Evolutionary conservation across 1,284 basidiomycete species (phyloP), one percentile per base, ranked within the genome.

Genomic region (Fomitopsis schrenkii): DNA sequence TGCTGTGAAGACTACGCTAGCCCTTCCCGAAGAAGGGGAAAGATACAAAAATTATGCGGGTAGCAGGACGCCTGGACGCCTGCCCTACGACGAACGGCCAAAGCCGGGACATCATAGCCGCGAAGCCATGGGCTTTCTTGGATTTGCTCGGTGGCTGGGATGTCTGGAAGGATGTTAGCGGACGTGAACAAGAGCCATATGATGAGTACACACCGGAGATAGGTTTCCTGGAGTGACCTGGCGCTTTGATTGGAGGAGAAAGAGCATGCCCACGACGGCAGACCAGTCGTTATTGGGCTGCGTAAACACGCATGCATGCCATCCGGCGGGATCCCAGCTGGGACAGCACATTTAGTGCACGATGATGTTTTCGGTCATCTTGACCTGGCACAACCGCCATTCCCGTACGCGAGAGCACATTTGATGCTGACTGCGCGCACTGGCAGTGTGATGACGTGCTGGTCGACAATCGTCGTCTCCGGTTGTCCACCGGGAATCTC

Each of bases 1-100:
- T 22, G 2, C 2, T 22, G 22, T 1, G 22, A 22, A 22, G 17
- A 63, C 58, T 48, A 30, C 26, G 40, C 6, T 28, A 46, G 30
- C 52, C 63, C 70, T 69, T 68, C 72, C 50, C 71, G 64, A 74
- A 70, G 71, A 69, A 70, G 67, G 65, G 58, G 52, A 53, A 55
- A 59, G 4, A 53, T 61, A 65, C 63, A 74, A 74, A 74, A 71
- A 72, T 73, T 72, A 55, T 62, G 68, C 68, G 67, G 66, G 63
- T 57, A 54, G 52, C 52, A 59, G 19, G 52, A 30, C 56, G 30
- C 19, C 44, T 46, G 52, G 19, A 62, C 46, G 60, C 57, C 48
- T 52, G 22, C 44, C 48, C 28, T 40, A 42, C 52, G 38, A 6
- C n/a, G 40, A 48, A 59, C 38, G 40, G 22, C 48, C 28, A 10